Evolutionary conservation across 2,329 filamentous ascomycete species (phyloP).

Genomic region (Stagonosporopsis chrysanthemi): DNA sequence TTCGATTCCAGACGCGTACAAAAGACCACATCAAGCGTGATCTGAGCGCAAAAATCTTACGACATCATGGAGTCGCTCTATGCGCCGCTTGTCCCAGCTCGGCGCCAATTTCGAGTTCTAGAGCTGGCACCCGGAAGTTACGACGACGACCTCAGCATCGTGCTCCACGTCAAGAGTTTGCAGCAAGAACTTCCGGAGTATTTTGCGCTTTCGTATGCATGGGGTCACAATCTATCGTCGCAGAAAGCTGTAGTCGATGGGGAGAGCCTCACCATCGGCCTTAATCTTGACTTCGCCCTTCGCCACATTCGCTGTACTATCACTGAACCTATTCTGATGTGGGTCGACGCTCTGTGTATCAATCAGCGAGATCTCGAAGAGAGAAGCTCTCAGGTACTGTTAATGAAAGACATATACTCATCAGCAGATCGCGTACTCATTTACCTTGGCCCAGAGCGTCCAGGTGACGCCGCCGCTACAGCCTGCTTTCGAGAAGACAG

Average conservation of each 20-base stretch:
- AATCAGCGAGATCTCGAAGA: conserved; percentile 17
- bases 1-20: not conserved
- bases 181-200: not conserved
- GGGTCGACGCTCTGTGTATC: conserved; percentile 19
- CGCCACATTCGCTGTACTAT: conserved; percentile 5
- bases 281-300: conserved; percentile 17
- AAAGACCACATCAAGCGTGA: not conserved
- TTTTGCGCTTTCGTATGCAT: conserved; percentile 21
- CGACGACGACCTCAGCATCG: conserved; percentile 5
- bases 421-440: conserved; percentile 8
- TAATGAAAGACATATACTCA: conserved; percentile 19
- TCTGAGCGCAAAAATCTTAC: not conserved
- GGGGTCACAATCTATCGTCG: conserved; percentile 3
- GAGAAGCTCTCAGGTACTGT: conserved; percentile 15
- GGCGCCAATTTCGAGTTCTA: conserved; percentile 6
- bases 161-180: not conserved
- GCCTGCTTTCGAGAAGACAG: not conserved
- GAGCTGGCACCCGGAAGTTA: conserved; percentile 5
- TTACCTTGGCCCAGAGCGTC: conserved; percentile 9
- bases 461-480: not conserved
- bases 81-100: not conserved
- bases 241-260: not conserved
- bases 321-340: not conserved
- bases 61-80: conserved; percentile 1
- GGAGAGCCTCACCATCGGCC: not conserved